Percentiles rank a stretch among this genome's conserved stretches.
Conservation (phyloP, 2,329 filamentous ascomycete species). For the Cladosporium sp. region DNA sequence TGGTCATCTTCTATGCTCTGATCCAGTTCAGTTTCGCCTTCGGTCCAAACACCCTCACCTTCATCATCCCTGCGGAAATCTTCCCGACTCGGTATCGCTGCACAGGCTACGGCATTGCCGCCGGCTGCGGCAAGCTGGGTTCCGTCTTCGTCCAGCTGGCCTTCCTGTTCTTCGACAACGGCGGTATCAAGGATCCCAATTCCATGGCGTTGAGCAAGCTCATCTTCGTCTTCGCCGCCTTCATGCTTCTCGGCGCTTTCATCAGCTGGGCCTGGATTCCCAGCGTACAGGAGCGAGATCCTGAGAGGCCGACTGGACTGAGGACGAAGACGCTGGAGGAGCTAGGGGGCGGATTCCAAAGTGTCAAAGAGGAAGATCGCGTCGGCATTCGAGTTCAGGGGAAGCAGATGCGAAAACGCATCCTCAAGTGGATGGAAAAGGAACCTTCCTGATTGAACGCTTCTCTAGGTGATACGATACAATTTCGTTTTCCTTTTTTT, state of each 20-base stretch:
- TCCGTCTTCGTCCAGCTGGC: conserved; percentile 43
- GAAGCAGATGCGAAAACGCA: neutral
- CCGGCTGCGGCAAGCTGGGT: conserved; percentile 52
- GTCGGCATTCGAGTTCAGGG: neutral
- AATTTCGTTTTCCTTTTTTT: neutral
- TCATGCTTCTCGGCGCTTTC: conserved; percentile 16
- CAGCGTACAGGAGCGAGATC: conserved; percentile 13
- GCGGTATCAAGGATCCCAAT: conserved; percentile 14
- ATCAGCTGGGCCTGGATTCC: conserved; percentile 18
- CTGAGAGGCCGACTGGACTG: neutral
- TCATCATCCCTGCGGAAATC: conserved; percentile 49
- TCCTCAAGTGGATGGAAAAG: neutral
- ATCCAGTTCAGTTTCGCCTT: conserved; percentile 48
- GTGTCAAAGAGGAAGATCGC: conserved; percentile 1
- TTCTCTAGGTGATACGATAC: neutral
- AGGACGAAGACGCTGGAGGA: conserved; percentile 7
- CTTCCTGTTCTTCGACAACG: conserved; percentile 20
- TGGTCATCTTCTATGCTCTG: conserved; percentile 42
- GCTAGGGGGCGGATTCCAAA: neutral
- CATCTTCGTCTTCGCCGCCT: conserved; percentile 17
- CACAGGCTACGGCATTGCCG: conserved; percentile 51
- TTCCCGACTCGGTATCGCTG: conserved; percentile 54
- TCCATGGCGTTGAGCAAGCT: conserved; percentile 15
- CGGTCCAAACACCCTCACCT: conserved; percentile 32
- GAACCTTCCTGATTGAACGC: neutral